These are phyloP conservation scores for Candida nanaspora DNA, from an alignment of 805 yeast genomes.

Conservation along the genomic window DNA sequence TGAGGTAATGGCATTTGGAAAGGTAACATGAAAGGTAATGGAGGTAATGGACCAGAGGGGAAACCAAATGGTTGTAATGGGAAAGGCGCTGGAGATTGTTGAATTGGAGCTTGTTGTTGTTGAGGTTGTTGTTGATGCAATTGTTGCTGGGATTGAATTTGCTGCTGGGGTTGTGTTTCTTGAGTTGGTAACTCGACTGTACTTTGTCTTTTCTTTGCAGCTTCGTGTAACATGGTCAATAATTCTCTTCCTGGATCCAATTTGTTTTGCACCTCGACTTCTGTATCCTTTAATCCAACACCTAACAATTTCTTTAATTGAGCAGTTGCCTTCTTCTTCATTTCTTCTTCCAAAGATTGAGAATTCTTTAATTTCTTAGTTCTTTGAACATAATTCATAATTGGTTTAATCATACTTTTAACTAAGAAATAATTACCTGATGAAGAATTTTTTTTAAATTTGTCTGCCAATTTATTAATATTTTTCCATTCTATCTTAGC, in stretches of 20 bases:
- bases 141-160: slow-evolving; percentile 2
- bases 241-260: slow-evolving; percentile 74
- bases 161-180: slow-evolving; percentile 1
- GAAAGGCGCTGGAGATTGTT: background rate
- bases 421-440: slow-evolving; percentile 34
- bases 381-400: slow-evolving; percentile 47
- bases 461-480: slow-evolving; percentile 35
- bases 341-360: slow-evolving; percentile 43
- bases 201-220: slow-evolving; percentile 28
- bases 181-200: no score
- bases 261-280: slow-evolving; percentile 14
- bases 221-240: slow-evolving; percentile 51
- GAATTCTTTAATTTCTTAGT: slow-evolving; percentile 29
- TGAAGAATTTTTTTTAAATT: slow-evolving; percentile 20
- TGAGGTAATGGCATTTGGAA: slow-evolving; percentile 10
- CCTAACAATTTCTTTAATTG: slow-evolving; percentile 62
- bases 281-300: slow-evolving; percentile 31
- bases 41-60: slow-evolving; percentile 6
- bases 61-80: no score
- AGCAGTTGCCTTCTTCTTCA: slow-evolving; percentile 56
- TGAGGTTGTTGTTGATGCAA: slow-evolving; percentile 5
- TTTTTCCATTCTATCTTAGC: slow-evolving; percentile 75
- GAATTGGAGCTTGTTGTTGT: background rate
- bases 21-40: slow-evolving; percentile 8
- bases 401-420: slow-evolving; percentile 41